Evolutionary conservation across 305 asterid genomes (phyloP).

Genomic region (Ajuga reptans): DNA sequence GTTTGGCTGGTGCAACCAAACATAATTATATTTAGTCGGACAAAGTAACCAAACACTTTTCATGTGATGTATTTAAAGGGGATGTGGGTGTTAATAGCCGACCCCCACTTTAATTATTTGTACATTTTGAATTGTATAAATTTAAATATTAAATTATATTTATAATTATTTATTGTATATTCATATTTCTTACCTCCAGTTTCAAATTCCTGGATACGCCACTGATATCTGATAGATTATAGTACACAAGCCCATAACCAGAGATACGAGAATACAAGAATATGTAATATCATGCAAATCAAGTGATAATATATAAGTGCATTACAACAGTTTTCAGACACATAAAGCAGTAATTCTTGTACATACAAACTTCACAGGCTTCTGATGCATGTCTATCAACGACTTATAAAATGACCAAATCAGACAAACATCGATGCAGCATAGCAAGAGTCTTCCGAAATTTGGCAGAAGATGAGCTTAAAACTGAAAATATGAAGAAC

Average conservation of each 20-base stretch:
- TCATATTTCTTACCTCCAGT: too few species aligned
- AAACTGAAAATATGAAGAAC: slow-evolving; percentile 48
- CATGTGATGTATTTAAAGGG: too few species aligned
- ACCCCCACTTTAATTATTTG: too few species aligned
- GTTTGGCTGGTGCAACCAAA: too few species aligned
- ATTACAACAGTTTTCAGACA: not conserved
- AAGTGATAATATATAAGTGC: not conserved
- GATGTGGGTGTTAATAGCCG: too few species aligned
- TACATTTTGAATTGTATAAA: too few species aligned
- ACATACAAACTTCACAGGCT: not conserved
- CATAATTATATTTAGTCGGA: too few species aligned
- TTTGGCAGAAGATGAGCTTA: slow-evolving; percentile 19
- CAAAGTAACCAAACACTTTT: too few species aligned
- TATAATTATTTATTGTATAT: too few species aligned
- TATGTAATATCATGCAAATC: not conserved
- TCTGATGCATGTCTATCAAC: not conserved
- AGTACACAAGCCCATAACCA: not conserved
- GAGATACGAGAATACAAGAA: not conserved
- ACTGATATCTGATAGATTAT: too few species aligned
- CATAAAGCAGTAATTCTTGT: not conserved
- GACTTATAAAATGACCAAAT: not conserved
- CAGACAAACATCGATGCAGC: not conserved
- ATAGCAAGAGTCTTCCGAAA: not conserved
- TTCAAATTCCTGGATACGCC: too few species aligned
- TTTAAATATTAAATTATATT: too few species aligned